Evolutionary conservation across 129 eudicot genomes (phyloP).

Genomic region (Glebionis coronaria): DNA sequence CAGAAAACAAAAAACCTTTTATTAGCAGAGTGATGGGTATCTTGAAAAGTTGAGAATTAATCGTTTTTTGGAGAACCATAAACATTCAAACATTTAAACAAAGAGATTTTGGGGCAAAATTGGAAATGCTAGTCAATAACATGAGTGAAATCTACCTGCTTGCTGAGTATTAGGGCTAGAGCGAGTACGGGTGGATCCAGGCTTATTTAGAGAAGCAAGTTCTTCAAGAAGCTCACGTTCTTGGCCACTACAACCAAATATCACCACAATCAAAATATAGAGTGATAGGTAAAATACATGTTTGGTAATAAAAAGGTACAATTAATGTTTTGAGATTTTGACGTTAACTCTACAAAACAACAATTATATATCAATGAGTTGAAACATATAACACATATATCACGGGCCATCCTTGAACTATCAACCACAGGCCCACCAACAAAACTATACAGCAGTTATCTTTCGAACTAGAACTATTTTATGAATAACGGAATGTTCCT

Average conservation of each 20-base stretch:
- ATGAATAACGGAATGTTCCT: not conserved
- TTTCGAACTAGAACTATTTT: not conserved
- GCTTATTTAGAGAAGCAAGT: constrained; percentile 61
- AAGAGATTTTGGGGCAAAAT: not conserved
- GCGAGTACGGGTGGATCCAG: constrained; percentile 46
- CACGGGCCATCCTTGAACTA: not conserved
- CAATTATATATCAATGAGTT: constrained; percentile 2
- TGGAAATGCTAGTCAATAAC: not conserved
- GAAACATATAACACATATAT: not conserved
- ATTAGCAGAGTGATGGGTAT: no score
- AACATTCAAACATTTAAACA: no score
- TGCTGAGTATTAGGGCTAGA: constrained; percentile 57
- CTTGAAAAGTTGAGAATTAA: no score
- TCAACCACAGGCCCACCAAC: not conserved
- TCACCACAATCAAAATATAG: constrained; percentile 8
- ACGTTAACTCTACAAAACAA: not conserved
- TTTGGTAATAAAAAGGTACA: not conserved
- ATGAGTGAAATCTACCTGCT: constrained; percentile 40
- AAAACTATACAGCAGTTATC: not conserved
- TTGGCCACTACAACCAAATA: constrained; percentile 44
- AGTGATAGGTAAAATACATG: constrained; percentile 13
- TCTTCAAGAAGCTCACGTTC: constrained; percentile 93
- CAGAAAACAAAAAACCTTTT: no score
- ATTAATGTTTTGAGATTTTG: not conserved
- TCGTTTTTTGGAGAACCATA: no score